These are phyloP conservation scores for Gracilaria gracilis DNA, from an alignment of 23 red algal genomes.

Conservation along the genomic window DNA sequence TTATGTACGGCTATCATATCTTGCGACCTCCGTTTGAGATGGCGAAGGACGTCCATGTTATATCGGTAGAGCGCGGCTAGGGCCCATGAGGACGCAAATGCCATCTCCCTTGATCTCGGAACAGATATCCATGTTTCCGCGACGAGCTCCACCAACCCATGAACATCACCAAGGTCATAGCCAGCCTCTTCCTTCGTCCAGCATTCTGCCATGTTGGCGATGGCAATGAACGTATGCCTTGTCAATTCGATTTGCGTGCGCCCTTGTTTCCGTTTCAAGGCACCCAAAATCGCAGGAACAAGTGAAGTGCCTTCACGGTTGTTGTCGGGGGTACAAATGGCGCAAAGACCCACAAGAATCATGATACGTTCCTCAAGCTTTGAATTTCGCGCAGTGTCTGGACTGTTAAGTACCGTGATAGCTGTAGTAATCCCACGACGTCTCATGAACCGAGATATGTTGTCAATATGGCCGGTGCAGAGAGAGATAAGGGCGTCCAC, in stretches of 20 bases:
- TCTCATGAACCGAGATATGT: conserved; percentile 66
- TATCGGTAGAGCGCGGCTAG: conserved; percentile 5
- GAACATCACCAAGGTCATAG: conserved; percentile 21
- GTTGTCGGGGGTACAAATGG: conserved; percentile 61
- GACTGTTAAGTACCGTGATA: not conserved
- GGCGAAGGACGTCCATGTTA: not conserved
- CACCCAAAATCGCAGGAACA: conserved; percentile 26
- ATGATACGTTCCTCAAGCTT: conserved; percentile 8
- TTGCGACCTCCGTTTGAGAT: not conserved
- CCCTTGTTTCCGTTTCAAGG: not conserved
- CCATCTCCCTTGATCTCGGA: conserved; percentile 5
- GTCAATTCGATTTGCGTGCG: not conserved
- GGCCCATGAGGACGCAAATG: conserved; percentile 23
- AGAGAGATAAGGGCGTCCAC: conserved; percentile 35
- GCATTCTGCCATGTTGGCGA: conserved; percentile 60
- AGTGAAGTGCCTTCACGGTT: conserved; percentile 11
- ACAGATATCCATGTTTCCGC: not conserved
- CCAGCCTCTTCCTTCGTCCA: conserved; percentile 53
- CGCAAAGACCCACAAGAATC: conserved; percentile 39
- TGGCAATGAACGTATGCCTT: conserved; percentile 27
- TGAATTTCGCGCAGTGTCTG: conserved; percentile 1
- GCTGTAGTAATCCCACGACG: conserved; percentile 34
- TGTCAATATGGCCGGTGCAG: conserved; percentile 60
- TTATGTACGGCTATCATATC: not conserved
- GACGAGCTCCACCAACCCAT: not conserved